Evolutionary conservation across 768 basidiomycete genomes (phyloP).

Genomic region (Phlebiopsis gigantea): DNA sequence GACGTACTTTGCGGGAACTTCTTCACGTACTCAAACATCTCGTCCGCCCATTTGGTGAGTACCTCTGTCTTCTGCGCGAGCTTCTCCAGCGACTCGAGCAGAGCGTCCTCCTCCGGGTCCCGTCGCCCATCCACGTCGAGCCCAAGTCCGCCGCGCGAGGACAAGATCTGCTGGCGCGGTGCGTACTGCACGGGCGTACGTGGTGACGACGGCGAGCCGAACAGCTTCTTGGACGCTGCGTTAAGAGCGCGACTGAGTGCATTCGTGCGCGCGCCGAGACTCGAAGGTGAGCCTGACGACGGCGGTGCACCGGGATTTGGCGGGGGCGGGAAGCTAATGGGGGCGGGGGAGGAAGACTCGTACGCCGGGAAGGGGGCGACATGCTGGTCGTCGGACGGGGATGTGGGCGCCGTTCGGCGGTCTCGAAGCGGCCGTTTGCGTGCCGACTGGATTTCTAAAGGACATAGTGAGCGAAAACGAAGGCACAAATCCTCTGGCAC

Average conservation of each 20-base stretch:
- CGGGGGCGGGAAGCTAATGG: slow-evolving; percentile 67
- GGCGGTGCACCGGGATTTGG: slow-evolving; percentile 45
- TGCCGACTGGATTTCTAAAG: slow-evolving; percentile 56
- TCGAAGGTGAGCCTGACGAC: slow-evolving; percentile 62
- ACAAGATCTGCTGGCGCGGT: slow-evolving; percentile 51
- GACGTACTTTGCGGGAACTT: slow-evolving; percentile 78
- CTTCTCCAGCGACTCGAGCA: slow-evolving; percentile 81
- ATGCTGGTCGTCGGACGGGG: slow-evolving; percentile 41
- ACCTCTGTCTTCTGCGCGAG: slow-evolving; percentile 96
- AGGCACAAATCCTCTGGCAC: neutral
- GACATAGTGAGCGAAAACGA: slow-evolving; percentile 4
- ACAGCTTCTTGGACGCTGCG: slow-evolving; percentile 77
- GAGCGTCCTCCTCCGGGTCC: slow-evolving; percentile 75
- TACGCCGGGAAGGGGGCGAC: slow-evolving; percentile 30
- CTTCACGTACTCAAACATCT: slow-evolving; percentile 88
- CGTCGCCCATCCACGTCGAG: slow-evolving; percentile 35
- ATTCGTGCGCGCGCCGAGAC: slow-evolving; percentile 56
- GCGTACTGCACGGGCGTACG: slow-evolving; percentile 38
- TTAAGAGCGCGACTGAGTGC: slow-evolving; percentile 76
- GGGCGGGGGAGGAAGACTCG: slow-evolving; percentile 20
- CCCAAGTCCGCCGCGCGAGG: slow-evolving; percentile 29
- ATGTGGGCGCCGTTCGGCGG: slow-evolving; percentile 41
- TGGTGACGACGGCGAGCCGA: slow-evolving; percentile 45
- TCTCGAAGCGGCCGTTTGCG: slow-evolving; percentile 59
- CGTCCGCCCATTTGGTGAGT: slow-evolving; percentile 89